These are phyloP conservation scores for Paramyrothecium sp. DNA, from an alignment of 2,329 filamentous ascomycete species.

Conservation along the genomic window DNA sequence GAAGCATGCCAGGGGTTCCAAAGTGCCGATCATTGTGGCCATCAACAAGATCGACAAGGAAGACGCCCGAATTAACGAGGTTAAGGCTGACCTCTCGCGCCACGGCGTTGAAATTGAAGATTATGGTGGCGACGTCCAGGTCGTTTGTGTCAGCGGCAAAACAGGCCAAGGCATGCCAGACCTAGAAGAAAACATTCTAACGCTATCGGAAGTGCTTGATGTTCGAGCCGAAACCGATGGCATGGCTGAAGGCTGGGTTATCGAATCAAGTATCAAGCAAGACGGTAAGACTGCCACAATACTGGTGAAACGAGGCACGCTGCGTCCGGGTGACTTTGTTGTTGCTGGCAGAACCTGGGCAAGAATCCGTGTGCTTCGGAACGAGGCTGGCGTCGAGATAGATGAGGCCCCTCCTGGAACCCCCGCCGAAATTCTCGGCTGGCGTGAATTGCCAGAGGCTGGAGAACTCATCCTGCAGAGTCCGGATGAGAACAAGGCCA, in stretches of 20 bases:
- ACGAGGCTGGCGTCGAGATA: constrained; percentile 77
- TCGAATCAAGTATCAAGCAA: constrained; percentile 86
- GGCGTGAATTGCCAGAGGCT: constrained; percentile 77
- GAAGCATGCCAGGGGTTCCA: constrained; percentile 83
- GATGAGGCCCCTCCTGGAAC: constrained; percentile 79
- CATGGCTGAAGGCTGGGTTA: constrained; percentile 85
- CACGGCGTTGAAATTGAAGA: constrained; percentile 92
- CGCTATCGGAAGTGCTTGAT: constrained; percentile 86
- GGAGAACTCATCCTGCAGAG: constrained; percentile 88
- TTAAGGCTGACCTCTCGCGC: constrained; percentile 82
- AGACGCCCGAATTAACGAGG: constrained; percentile 74
- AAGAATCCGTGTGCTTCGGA: constrained; percentile 77
- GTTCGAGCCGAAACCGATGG: constrained; percentile 77
- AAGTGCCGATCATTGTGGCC: constrained; percentile 94
- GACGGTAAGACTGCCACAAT: constrained; percentile 85
- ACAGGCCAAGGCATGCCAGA: constrained; percentile 90
- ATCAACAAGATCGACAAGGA: constrained; percentile 97
- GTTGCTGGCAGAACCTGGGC: constrained; percentile 89
- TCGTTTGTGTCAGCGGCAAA: constrained; percentile 87
- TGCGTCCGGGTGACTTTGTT: constrained; percentile 76
- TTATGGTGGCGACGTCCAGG: constrained; percentile 90
- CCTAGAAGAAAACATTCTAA: constrained; percentile 85
- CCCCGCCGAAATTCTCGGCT: constrained; percentile 92
- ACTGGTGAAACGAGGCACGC: constrained; percentile 82
- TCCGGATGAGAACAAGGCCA: constrained; percentile 72